phyloP scores from a whole-genome alignment of 441 rosid species.

The Mallotus japonicus region DNA sequence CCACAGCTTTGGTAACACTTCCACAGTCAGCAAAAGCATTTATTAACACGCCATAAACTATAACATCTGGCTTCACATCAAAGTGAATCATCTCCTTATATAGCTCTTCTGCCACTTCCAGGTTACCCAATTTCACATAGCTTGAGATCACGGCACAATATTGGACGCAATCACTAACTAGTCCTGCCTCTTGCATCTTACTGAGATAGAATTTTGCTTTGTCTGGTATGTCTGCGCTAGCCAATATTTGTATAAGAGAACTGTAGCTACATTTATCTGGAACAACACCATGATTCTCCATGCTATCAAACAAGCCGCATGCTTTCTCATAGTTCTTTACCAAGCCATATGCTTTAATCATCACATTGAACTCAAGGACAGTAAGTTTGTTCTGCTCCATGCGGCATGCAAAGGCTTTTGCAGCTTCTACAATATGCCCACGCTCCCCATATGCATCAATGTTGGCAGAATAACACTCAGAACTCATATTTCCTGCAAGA shows the following conservation, averaged over 20 bases:
- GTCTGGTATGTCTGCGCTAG: conserved; percentile 57
- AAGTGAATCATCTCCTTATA: conserved; percentile 60
- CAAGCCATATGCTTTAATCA: conserved; percentile 84
- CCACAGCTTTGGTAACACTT: conserved; percentile 52
- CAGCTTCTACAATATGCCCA: conserved; percentile 60
- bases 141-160: conserved; percentile 80
- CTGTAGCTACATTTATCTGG: conserved; percentile 71
- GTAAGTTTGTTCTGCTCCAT: conserved; percentile 50
- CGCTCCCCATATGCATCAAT: conserved; percentile 85
- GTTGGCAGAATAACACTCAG: conserved; percentile 85
- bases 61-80: conserved; percentile 56
- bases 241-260: conserved; percentile 66
- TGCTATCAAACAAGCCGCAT: conserved; percentile 64
- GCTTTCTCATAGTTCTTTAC: conserved; percentile 56
- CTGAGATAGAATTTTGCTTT: conserved; percentile 51
- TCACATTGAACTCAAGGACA: conserved; percentile 71
- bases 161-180: conserved; percentile 68
- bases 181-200: conserved; percentile 67
- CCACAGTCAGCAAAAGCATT: conserved; percentile 78
- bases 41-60: conserved; percentile 73
- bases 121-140: conserved; percentile 62
- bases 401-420: conserved; percentile 57
- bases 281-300: conserved; percentile 55
- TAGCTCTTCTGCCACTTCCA: conserved; percentile 61
- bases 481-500: conserved; percentile 59